A percentile compares a stretch with the other conserved stretches of the same genome.
phyloP scores from a whole-genome alignment of 2,329 filamentous ascomycete species.

The Sporothrix curviconia region DNA sequence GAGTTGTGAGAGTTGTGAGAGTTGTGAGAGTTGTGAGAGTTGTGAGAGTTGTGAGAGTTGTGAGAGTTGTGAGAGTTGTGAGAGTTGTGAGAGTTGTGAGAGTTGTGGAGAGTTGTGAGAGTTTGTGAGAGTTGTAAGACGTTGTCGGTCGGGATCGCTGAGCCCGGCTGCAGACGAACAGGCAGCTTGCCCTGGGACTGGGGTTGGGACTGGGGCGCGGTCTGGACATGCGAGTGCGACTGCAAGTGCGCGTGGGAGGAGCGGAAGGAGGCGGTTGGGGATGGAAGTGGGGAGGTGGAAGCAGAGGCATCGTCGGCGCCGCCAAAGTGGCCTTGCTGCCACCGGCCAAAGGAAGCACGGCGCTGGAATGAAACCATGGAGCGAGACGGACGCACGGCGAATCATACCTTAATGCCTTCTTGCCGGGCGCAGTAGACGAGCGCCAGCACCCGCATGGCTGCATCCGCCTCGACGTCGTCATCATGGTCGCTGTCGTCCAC shows the following conservation, averaged over 20 bases:
- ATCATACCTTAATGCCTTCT: slow-evolving; percentile 41
- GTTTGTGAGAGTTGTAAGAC: slow-evolving; percentile 41
- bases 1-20: too few relatives aligned
- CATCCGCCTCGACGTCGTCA: slow-evolving; percentile 3
- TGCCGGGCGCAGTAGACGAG: slow-evolving; percentile 16
- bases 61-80: too few relatives aligned
- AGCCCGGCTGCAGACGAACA: slow-evolving; percentile 12
- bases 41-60: too few relatives aligned
- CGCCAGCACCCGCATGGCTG: slow-evolving; percentile 2
- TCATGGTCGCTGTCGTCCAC: slow-evolving; percentile 30
- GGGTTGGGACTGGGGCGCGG: background rate
- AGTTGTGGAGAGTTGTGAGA: too few relatives aligned
- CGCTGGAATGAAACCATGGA: slow-evolving; percentile 45
- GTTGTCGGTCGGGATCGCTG: slow-evolving; percentile 35
- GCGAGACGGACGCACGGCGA: slow-evolving; percentile 49
- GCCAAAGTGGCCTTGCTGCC: slow-evolving; percentile 17
- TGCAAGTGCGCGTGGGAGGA: slow-evolving; percentile 29
- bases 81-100: too few relatives aligned
- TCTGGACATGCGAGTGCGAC: slow-evolving; percentile 12
- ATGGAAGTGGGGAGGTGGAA: background rate
- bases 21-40: too few relatives aligned
- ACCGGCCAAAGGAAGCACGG: slow-evolving; percentile 35
- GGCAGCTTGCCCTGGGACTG: background rate
- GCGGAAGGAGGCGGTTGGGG: slow-evolving; percentile 16
- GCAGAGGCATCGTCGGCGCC: slow-evolving; percentile 19